Percentiles rank a stretch among this genome's conserved stretches.
These are phyloP conservation scores for Lagenaria siceraria DNA, from an alignment of 306 rosid genomes.

Conservation along the genomic window DNA sequence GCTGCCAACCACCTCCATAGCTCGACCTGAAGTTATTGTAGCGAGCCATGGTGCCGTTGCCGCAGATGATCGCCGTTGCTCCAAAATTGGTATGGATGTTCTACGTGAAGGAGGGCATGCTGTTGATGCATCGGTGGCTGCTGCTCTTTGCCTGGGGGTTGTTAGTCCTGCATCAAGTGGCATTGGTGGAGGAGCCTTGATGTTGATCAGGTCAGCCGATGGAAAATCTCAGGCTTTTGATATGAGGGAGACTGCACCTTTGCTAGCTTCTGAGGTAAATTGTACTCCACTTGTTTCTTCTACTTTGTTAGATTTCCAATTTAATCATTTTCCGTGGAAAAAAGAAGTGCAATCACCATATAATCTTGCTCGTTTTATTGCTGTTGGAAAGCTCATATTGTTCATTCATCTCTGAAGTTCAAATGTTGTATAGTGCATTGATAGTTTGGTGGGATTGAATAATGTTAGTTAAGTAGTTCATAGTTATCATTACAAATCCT, in stretches of 20 bases:
- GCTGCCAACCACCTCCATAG: slow-evolving; percentile 15
- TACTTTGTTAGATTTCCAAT: not conserved
- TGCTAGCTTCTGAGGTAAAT: slow-evolving; percentile 50
- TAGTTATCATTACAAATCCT: not conserved
- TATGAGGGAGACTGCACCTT: slow-evolving; percentile 86
- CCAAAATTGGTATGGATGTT: slow-evolving; percentile 44
- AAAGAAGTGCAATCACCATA: not conserved
- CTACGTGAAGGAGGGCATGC: slow-evolving; percentile 67
- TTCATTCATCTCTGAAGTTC: not conserved
- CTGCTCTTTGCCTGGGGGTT: slow-evolving; percentile 71
- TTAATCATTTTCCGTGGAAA: not conserved
- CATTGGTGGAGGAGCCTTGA: slow-evolving; percentile 72
- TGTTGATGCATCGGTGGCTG: slow-evolving; percentile 73
- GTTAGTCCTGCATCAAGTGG: slow-evolving; percentile 89
- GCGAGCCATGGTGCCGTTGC: slow-evolving; percentile 63
- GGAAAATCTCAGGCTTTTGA: slow-evolving; percentile 45
- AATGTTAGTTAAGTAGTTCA: not conserved
- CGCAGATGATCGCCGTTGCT: slow-evolving; percentile 52
- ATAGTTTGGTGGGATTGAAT: not conserved
- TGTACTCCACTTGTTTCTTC: not conserved
- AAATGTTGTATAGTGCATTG: not conserved
- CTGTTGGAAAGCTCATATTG: not conserved
- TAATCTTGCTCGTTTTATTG: not conserved
- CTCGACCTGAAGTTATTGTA: slow-evolving; percentile 29
- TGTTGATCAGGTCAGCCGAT: slow-evolving; percentile 41